A percentile compares a stretch with the other conserved stretches of the same genome.
Conservation (phyloP, 306 rosid species). For the Quercus rubra region DNA sequence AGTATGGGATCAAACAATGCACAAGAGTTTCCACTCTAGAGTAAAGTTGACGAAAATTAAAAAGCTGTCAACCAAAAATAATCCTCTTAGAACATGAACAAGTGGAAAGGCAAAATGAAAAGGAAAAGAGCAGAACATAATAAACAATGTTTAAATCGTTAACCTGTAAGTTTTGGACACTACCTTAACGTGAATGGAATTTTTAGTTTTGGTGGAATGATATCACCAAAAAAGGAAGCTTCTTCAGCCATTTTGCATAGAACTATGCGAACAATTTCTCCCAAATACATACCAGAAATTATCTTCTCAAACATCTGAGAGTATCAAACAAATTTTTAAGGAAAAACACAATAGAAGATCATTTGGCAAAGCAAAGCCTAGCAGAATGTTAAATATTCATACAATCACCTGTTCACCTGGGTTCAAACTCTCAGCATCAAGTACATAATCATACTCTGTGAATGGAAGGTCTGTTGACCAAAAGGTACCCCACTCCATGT, state of each 20-base stretch:
- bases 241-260: conserved; percentile 83
- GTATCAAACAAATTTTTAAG: too few relatives aligned
- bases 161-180: background rate
- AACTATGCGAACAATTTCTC: conserved; percentile 83
- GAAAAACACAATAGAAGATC: too few relatives aligned
- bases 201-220: conserved; percentile 72
- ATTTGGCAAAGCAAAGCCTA: too few relatives aligned
- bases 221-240: conserved; percentile 82
- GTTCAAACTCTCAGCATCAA: conserved; percentile 81
- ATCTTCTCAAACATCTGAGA: conserved; percentile 85
- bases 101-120: background rate
- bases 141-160: background rate
- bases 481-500: conserved; percentile 99
- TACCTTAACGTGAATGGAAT: conserved; percentile 77
- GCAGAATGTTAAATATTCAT: background rate
- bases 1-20: too few relatives aligned
- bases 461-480: conserved; percentile 82
- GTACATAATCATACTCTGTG: conserved; percentile 73
- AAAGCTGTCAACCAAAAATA: too few relatives aligned
- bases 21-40: too few relatives aligned
- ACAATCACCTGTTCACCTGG: conserved; percentile 90
- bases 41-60: too few relatives aligned
- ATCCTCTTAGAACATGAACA: too few relatives aligned
- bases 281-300: conserved; percentile 97
- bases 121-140: background rate